These are phyloP conservation scores for Achlya hypogyna DNA, from an alignment of 352 stramenopile species.

Conservation along the genomic window DNA sequence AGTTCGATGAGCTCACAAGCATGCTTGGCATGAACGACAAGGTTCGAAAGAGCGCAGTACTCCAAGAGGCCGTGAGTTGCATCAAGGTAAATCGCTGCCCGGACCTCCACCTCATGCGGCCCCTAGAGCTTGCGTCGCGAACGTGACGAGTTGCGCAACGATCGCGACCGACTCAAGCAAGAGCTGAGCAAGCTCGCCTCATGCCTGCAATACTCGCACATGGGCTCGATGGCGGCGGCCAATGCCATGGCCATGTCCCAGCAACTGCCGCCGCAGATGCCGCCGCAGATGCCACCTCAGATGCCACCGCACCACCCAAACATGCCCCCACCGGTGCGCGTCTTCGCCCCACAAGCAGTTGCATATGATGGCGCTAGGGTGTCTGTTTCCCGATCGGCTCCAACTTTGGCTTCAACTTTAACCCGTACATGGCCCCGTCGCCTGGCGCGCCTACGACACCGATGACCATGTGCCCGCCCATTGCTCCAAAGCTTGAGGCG, in stretches of 20 bases:
- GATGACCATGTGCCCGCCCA: conserved; percentile 3
- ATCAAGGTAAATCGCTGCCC: conserved; percentile 53
- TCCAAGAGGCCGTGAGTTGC: conserved; percentile 53
- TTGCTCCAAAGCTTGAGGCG: conserved; percentile 15
- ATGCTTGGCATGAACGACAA: conserved; percentile 61
- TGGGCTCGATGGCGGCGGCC: conserved; percentile 38
- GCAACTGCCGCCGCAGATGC: background rate
- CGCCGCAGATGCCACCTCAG: background rate
- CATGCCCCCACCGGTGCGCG: too few species aligned
- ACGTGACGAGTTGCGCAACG: conserved; percentile 45
- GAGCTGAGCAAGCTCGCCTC: conserved; percentile 58
- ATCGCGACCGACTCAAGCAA: conserved; percentile 52
- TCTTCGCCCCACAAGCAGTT: background rate
- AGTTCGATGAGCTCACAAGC: conserved; percentile 68
- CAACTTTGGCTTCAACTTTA: conserved; percentile 12
- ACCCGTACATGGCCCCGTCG: background rate
- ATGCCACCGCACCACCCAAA: too few species aligned
- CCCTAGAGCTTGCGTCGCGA: conserved; percentile 38
- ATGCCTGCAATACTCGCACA: conserved; percentile 53
- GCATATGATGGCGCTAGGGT: background rate
- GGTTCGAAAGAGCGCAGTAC: conserved; percentile 61
- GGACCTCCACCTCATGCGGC: too few species aligned
- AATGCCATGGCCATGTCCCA: conserved; percentile 38
- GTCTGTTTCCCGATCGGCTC: conserved; percentile 2
- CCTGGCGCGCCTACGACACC: background rate